Conservation (phyloP, 305 asterid genomes). For the Fraxinus baroniana region DNA sequence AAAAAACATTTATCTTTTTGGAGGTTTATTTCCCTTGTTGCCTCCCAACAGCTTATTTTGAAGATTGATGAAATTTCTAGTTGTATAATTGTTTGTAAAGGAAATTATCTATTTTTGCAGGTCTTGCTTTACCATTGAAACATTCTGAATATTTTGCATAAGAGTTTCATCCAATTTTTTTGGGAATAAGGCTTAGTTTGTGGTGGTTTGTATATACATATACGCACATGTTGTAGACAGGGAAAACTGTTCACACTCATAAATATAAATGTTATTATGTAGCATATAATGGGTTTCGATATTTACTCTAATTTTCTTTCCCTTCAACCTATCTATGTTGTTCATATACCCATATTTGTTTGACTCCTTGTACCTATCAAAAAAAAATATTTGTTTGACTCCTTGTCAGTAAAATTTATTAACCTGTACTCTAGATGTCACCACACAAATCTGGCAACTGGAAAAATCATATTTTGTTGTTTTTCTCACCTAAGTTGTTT, state of each 20-base stretch:
- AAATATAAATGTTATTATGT: neutral
- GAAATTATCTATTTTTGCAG: slow-evolving; percentile 10
- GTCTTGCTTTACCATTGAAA: slow-evolving; percentile 7
- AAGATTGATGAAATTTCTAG: slow-evolving; percentile 5
- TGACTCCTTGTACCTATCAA: slow-evolving; percentile 5
- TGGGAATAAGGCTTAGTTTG: neutral
- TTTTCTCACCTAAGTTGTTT: neutral
- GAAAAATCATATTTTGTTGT: neutral
- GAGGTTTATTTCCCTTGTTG: neutral
- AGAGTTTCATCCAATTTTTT: neutral
- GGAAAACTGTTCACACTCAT: neutral
- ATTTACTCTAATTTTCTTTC: neutral
- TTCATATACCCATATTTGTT: neutral
- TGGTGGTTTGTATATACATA: neutral
- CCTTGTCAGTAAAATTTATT: slow-evolving; percentile 10
- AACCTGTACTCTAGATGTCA: neutral
- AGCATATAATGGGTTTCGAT: neutral
- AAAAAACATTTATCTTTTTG: neutral
- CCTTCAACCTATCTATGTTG: neutral
- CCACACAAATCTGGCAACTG: neutral
- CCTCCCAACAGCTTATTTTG: neutral
- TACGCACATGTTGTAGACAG: neutral
- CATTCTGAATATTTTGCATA: neutral
- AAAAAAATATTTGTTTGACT: neutral
- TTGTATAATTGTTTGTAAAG: neutral